Conservation (phyloP, 768 basidiomycete genomes). For the Agaricus subrufescens region DNA sequence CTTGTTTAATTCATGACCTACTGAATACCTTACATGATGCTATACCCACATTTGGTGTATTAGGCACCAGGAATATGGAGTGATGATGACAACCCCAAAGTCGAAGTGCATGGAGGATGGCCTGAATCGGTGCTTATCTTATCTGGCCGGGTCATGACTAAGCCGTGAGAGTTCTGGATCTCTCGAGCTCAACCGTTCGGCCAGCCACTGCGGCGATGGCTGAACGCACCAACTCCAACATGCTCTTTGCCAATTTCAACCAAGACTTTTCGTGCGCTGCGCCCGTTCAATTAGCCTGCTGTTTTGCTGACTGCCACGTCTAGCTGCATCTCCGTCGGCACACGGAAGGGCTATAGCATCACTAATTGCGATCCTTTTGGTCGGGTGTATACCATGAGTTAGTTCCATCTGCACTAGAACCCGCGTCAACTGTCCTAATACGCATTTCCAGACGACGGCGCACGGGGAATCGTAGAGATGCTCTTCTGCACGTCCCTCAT, state of each 20-base stretch:
- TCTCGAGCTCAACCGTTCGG: too few species aligned
- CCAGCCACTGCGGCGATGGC: constrained; percentile 24
- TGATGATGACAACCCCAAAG: background rate
- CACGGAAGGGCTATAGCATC: constrained; percentile 93
- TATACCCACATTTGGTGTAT: too few species aligned
- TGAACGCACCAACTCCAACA: constrained; percentile 37
- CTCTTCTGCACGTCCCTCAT: constrained; percentile 98
- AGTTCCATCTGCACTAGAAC: constrained; percentile 20
- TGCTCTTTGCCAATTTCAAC: constrained; percentile 94
- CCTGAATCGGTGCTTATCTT: too few species aligned
- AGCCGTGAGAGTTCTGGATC: too few species aligned
- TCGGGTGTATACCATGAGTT: constrained; percentile 91
- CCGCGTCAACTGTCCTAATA: background rate
- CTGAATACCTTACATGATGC: background rate
- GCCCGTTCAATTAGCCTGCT: background rate
- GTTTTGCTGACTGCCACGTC: background rate
- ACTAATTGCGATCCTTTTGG: constrained; percentile 99
- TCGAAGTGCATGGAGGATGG: background rate
- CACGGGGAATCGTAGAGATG: constrained; percentile 97
- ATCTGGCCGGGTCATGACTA: too few species aligned
- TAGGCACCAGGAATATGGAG: too few species aligned
- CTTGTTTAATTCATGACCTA: background rate
- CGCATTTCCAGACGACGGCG: constrained; percentile 70
- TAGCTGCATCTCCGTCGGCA: constrained; percentile 91
- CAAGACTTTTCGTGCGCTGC: constrained; percentile 86